Evolutionary conservation across 2,329 filamentous ascomycete species (phyloP).

Genomic region (Trichophyton equinum): DNA sequence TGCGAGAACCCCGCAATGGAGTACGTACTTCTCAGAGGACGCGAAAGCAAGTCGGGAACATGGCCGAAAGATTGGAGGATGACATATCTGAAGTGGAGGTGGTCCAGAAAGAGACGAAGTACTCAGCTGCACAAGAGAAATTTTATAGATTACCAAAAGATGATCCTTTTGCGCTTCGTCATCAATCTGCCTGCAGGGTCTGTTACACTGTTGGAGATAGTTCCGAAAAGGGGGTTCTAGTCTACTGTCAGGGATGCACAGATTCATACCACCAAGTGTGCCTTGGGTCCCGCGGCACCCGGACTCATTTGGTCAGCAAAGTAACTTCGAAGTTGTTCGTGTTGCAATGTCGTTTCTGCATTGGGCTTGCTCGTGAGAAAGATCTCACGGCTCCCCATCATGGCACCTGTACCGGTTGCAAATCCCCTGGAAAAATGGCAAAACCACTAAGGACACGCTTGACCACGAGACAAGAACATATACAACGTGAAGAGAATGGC

Average conservation of each 20-base stretch:
- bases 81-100: slow-evolving; percentile 24
- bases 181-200: slow-evolving; percentile 58
- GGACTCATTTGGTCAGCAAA: slow-evolving; percentile 89
- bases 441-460: slow-evolving; percentile 59
- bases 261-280: slow-evolving; percentile 72
- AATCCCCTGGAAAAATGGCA: slow-evolving; percentile 54
- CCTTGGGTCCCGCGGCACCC: slow-evolving; percentile 55
- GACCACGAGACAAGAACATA: slow-evolving; percentile 69
- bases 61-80: slow-evolving; percentile 40
- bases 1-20: slow-evolving; percentile 1
- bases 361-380: slow-evolving; percentile 55
- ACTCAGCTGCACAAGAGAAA: slow-evolving; percentile 53
- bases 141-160: slow-evolving; percentile 53
- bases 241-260: slow-evolving; percentile 87
- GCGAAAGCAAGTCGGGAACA: slow-evolving; percentile 18
- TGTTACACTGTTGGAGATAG: slow-evolving; percentile 45
- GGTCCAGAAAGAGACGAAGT: slow-evolving; percentile 9
- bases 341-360: slow-evolving; percentile 77
- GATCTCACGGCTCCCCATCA: slow-evolving; percentile 58
- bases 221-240: slow-evolving; percentile 53
- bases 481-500: slow-evolving; percentile 62
- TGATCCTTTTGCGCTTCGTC: slow-evolving; percentile 56
- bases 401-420: slow-evolving; percentile 60
- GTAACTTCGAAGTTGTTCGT: slow-evolving; percentile 64
- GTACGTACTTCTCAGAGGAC: slow-evolving; percentile 8